Conservation (phyloP, 75 land plant genomes). For the Cupressus sempervirens region DNA sequence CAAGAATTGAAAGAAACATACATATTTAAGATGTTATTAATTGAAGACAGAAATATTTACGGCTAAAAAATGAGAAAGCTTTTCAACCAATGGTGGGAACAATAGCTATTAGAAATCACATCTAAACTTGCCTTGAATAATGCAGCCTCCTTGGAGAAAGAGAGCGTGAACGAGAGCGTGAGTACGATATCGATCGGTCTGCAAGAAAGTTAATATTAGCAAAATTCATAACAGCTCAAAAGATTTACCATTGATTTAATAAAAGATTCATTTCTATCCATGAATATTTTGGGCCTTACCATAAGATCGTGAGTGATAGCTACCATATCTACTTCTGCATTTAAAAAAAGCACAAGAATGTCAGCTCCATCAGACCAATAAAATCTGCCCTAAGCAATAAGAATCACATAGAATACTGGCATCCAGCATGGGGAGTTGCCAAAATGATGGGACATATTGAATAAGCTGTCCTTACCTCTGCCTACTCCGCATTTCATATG, state of each 20-base stretch:
- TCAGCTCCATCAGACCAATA: not conserved
- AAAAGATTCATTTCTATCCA: not conserved
- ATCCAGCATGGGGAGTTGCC: not conserved
- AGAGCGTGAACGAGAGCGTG: not conserved
- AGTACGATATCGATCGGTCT: not conserved
- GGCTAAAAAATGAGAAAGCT: not conserved
- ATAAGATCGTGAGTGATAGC: not conserved
- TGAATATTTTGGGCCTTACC: not conserved
- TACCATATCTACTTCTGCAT: not conserved
- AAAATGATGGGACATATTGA: not conserved
- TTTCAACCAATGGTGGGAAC: not conserved
- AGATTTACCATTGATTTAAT: not conserved
- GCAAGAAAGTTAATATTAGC: not conserved
- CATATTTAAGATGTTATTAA: not conserved
- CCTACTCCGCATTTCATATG: constrained; percentile 40
- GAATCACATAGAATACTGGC: not conserved
- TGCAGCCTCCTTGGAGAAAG: not conserved
- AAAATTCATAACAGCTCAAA: not conserved
- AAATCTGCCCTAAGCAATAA: not conserved
- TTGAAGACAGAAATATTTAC: not conserved
- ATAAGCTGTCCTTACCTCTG: constrained; percentile 12
- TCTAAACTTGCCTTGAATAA: constrained; percentile 1
- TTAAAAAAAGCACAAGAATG: not conserved
- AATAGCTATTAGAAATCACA: not conserved
- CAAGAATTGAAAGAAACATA: not conserved